A percentile compares a stretch with the other conserved stretches of the same genome.
phyloP scores from a whole-genome alignment of 345 rosid species.

The Angophora floribunda region DNA sequence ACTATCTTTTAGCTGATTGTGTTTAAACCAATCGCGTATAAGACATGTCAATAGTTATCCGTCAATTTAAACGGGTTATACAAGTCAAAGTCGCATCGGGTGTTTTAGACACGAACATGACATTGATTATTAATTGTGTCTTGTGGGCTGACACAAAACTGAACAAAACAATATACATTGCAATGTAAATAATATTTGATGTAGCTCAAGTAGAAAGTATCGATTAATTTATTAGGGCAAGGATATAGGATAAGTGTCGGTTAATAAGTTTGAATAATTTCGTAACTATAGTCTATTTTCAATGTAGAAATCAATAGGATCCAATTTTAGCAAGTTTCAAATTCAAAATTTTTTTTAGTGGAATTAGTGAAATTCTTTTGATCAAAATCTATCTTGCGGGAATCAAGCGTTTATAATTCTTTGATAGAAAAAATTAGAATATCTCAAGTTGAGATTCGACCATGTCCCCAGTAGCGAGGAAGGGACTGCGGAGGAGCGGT shows the following conservation, averaged over 20 bases:
- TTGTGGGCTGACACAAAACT: accelerated
- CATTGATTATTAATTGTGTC: neutral
- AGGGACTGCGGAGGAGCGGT: neutral
- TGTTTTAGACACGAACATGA: neutral
- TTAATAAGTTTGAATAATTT: neutral
- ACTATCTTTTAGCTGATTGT: accelerated
- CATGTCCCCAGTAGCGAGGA: neutral
- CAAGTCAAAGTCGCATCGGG: accelerated
- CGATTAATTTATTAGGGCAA: neutral
- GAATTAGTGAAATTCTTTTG: neutral
- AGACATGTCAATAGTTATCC: accelerated
- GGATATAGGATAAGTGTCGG: neutral
- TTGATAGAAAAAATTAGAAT: neutral
- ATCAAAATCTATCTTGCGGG: no score
- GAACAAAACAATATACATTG: no score
- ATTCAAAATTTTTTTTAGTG: no score
- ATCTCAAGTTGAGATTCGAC: neutral
- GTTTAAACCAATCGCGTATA: neutral
- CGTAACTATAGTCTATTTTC: no score
- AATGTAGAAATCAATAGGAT: neutral
- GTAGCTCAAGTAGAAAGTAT: neutral
- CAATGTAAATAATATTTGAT: neutral
- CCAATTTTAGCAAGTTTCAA: neutral
- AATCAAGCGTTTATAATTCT: neutral
- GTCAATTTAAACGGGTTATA: neutral